Conservation (phyloP, 331 rosid genomes). For the Saraca asoca region DNA sequence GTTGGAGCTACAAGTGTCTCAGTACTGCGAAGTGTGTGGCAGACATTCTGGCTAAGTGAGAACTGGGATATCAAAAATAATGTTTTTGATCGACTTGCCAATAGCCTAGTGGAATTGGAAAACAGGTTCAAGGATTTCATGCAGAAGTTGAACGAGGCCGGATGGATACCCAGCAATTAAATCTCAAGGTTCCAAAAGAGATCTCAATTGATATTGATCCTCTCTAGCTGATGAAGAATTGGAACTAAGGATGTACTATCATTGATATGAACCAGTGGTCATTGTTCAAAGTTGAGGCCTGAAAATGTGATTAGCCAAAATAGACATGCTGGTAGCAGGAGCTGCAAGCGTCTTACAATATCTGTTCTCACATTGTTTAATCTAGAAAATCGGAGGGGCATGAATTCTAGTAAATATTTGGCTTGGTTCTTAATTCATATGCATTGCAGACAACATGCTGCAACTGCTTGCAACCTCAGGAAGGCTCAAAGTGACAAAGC, state of each 20-base stretch:
- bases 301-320: constrained; percentile 18
- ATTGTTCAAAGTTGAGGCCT: constrained; percentile 17
- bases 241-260: constrained; percentile 12
- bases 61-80: constrained; percentile 51
- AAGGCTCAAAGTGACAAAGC: too few species aligned
- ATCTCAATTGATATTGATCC: constrained; percentile 48
- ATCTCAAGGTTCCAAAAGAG: constrained; percentile 66
- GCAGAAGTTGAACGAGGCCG: constrained; percentile 54
- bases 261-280: background rate
- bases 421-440: too few species aligned
- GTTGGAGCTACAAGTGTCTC: constrained; percentile 78
- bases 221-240: constrained; percentile 37
- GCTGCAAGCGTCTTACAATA: constrained; percentile 24
- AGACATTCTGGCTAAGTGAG: constrained; percentile 73
- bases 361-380: constrained; percentile 4
- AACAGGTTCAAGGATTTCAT: constrained; percentile 67
- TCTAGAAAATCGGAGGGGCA: too few species aligned
- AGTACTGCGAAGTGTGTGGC: constrained; percentile 86
- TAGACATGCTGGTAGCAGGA: constrained; percentile 6
- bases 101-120: constrained; percentile 67
- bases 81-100: constrained; percentile 55
- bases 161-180: constrained; percentile 67
- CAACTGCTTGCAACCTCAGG: too few species aligned
- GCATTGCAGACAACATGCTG: too few species aligned
- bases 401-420: too few species aligned